These are phyloP conservation scores for Gaeumannomyces sp. DNA, from an alignment of 2,329 filamentous ascomycete species.

Conservation along the genomic window DNA sequence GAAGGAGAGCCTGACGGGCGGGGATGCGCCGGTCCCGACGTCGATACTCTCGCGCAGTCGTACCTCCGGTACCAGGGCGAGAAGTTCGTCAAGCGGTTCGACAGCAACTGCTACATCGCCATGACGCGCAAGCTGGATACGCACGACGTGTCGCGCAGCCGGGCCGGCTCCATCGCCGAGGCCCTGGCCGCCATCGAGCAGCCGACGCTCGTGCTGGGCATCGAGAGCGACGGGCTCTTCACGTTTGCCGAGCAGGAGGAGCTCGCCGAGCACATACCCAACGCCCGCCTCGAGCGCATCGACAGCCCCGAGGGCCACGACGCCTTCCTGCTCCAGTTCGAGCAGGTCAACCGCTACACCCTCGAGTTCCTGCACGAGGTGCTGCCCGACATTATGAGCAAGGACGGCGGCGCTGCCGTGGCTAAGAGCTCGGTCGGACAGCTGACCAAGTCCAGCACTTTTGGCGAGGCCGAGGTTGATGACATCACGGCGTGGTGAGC, in stretches of 20 bases:
- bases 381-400: constrained; percentile 81
- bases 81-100: constrained; percentile 96
- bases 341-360: constrained; percentile 89
- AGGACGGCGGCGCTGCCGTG: constrained; percentile 39
- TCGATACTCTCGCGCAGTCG: constrained; percentile 92
- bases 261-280: constrained; percentile 72
- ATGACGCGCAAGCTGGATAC: constrained; percentile 98
- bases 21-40: constrained; percentile 42
- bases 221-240: constrained; percentile 92
- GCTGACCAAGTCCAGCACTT: constrained; percentile 80
- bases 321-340: constrained; percentile 92
- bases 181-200: constrained; percentile 80
- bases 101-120: constrained; percentile 98
- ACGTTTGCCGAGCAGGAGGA: constrained; percentile 96
- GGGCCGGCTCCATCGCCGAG: constrained; percentile 60
- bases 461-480: constrained; percentile 92
- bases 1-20: constrained; percentile 42
- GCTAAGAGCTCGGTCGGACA: constrained; percentile 46
- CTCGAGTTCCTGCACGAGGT: constrained; percentile 76
- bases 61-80: constrained; percentile 94
- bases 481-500: constrained; percentile 87
- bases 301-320: constrained; percentile 95
- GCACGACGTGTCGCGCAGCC: constrained; percentile 82
- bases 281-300: constrained; percentile 75
- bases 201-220: constrained; percentile 84